Percentiles rank a stretch among this genome's conserved stretches.
Evolutionary conservation across 2,329 filamentous ascomycete species (phyloP).

Genomic region (Alternaria gansuensis): DNA sequence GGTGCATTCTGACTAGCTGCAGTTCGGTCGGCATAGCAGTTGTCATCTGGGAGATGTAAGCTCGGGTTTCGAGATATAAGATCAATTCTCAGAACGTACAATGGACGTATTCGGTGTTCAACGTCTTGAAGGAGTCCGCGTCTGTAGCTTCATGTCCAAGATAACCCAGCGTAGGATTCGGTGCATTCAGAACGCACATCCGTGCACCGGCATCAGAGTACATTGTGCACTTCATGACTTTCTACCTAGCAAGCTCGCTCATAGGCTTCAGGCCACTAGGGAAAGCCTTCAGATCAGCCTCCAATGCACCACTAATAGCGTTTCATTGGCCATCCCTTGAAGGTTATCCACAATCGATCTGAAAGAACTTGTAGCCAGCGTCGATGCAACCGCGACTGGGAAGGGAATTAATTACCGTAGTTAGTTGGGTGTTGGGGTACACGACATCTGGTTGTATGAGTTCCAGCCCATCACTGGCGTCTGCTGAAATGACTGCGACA

Average conservation of each 20-base stretch:
- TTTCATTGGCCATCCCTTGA: slow-evolving; percentile 31
- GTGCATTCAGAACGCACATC: slow-evolving; percentile 31
- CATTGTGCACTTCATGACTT: slow-evolving; percentile 39
- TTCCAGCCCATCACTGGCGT: slow-evolving; percentile 36
- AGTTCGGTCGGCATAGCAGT: slow-evolving; percentile 31
- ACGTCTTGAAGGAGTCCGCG: slow-evolving; percentile 32
- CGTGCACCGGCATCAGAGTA: slow-evolving; percentile 34
- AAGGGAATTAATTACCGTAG: slow-evolving; percentile 30
- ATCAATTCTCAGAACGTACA: slow-evolving; percentile 14
- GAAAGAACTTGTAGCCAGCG: slow-evolving; percentile 34
- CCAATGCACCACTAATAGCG: slow-evolving; percentile 27
- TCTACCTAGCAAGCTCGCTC: slow-evolving; percentile 32
- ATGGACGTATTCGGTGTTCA: slow-evolving; percentile 34
- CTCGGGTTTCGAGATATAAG: background rate
- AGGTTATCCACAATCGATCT: slow-evolving; percentile 33
- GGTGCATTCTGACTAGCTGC: slow-evolving; percentile 28
- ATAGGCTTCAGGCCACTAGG: slow-evolving; percentile 30
- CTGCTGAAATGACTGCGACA: slow-evolving; percentile 28
- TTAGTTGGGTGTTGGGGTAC: slow-evolving; percentile 29
- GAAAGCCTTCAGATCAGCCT: slow-evolving; percentile 25
- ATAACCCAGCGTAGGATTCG: slow-evolving; percentile 28
- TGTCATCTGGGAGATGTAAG: slow-evolving; percentile 25
- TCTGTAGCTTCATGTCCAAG: slow-evolving; percentile 31
- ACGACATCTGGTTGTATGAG: slow-evolving; percentile 32
- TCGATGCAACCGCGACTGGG: slow-evolving; percentile 29